phyloP scores from a whole-genome alignment of 75 land plant species.

The Sequoia sempervirens region DNA sequence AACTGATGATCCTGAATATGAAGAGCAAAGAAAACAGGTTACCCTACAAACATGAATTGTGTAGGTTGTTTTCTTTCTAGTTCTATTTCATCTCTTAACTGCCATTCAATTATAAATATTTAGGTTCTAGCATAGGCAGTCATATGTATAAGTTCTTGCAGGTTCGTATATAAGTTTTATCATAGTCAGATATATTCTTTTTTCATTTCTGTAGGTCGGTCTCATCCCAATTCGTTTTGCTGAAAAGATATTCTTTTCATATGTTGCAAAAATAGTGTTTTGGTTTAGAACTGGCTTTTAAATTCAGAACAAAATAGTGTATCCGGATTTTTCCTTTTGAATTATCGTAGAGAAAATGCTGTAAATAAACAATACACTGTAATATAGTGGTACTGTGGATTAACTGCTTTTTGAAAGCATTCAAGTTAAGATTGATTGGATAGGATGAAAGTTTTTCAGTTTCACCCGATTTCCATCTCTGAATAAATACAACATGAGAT shows the following conservation, averaged over 20 bases:
- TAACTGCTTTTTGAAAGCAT: not conserved
- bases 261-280: not conserved
- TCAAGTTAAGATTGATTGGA: not conserved
- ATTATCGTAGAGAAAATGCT: not conserved
- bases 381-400: not conserved
- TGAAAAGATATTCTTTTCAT: not conserved
- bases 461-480: not conserved
- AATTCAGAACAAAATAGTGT: not conserved
- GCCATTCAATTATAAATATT: not conserved
- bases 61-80: not conserved
- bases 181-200: not conserved
- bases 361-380: not conserved
- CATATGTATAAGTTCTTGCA: not conserved
- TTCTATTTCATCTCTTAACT: not conserved
- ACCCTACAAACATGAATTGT: not conserved
- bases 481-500: not conserved
- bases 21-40: slow-evolving; percentile 16
- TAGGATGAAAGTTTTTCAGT: not conserved
- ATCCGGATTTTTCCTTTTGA: not conserved
- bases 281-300: not conserved
- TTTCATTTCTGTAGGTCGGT: not conserved
- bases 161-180: not conserved
- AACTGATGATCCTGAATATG: slow-evolving; percentile 35
- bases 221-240: not conserved
- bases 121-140: not conserved